These are phyloP conservation scores for Phytophthora fragariae DNA, from an alignment of 352 stramenopile genomes.

Conservation along the genomic window DNA sequence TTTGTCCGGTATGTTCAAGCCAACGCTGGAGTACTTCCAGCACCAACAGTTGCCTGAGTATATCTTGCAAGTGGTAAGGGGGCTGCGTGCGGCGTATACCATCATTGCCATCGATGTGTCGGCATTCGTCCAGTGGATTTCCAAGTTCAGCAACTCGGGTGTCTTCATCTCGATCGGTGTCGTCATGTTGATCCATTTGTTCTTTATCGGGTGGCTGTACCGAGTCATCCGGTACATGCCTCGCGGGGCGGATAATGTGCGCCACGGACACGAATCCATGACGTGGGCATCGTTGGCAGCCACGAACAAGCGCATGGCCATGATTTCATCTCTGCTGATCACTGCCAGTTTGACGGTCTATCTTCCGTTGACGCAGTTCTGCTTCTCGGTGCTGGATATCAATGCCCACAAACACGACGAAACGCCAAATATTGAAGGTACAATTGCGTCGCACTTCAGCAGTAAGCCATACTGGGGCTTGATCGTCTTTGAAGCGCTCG, in stretches of 20 bases:
- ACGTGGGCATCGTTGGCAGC: slow-evolving; percentile 40
- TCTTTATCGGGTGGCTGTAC: slow-evolving; percentile 44
- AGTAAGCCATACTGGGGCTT: slow-evolving; percentile 32
- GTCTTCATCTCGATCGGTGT: slow-evolving; percentile 42
- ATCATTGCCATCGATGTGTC: slow-evolving; percentile 33
- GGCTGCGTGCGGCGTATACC: slow-evolving; percentile 38
- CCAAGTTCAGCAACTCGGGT: slow-evolving; percentile 23
- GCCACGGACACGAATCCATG: slow-evolving; percentile 46
- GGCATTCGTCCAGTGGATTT: slow-evolving; percentile 33
- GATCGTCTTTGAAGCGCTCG: slow-evolving; percentile 29
- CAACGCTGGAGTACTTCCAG: slow-evolving; percentile 27
- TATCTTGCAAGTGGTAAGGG: slow-evolving; percentile 16
- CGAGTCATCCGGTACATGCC: slow-evolving; percentile 37
- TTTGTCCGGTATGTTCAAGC: slow-evolving; percentile 46
- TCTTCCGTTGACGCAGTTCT: slow-evolving; percentile 47
- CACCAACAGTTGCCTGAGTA: slow-evolving; percentile 29
- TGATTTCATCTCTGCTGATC: slow-evolving; percentile 44
- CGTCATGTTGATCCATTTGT: slow-evolving; percentile 18
- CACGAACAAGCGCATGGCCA: slow-evolving; percentile 42
- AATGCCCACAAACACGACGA: slow-evolving; percentile 6
- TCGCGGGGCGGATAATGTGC: slow-evolving; percentile 44
- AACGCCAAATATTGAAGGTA: slow-evolving; percentile 3
- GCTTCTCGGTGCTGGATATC: slow-evolving; percentile 37
- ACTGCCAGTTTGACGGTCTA: slow-evolving; percentile 49
- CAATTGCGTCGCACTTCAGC: slow-evolving; percentile 8